Percentiles rank a stretch among this genome's conserved stretches.
Evolutionary conservation across 192 early-diverging fungal species (phyloP).

Genomic region (Rhizoclosmatium globosum): DNA sequence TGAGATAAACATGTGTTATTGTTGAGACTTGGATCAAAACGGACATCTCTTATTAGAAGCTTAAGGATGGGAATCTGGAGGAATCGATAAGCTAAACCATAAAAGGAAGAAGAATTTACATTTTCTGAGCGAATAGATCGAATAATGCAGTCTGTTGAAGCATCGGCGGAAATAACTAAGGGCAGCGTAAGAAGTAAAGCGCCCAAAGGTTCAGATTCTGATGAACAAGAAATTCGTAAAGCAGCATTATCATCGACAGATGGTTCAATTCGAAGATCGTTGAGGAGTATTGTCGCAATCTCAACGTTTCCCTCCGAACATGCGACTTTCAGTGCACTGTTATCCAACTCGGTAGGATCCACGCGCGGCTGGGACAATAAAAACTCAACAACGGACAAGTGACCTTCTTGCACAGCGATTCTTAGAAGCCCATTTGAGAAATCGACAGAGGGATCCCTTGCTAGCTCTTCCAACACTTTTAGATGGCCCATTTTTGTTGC

Average conservation of each 20-base stretch:
- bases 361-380: background rate
- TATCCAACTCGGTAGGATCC: background rate
- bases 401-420: background rate
- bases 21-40: background rate
- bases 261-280: background rate
- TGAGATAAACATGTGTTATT: background rate
- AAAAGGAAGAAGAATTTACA: no score
- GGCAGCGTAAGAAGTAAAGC: background rate
- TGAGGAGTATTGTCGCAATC: background rate
- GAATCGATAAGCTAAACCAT: no score
- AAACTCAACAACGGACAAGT: background rate
- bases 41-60: background rate
- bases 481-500: background rate
- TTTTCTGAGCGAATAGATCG: background rate
- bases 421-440: background rate
- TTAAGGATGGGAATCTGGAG: background rate
- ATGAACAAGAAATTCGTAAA: background rate
- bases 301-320: conserved; percentile 4
- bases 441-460: background rate
- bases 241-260: background rate
- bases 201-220: background rate
- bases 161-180: background rate
- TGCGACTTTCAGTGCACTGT: background rate
- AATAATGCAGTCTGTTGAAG: background rate
- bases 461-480: background rate